Percentiles rank a stretch among this genome's conserved stretches.
Evolutionary conservation across 768 basidiomycete species (phyloP).

Genomic region (Leucosporidium creatinivorum): DNA sequence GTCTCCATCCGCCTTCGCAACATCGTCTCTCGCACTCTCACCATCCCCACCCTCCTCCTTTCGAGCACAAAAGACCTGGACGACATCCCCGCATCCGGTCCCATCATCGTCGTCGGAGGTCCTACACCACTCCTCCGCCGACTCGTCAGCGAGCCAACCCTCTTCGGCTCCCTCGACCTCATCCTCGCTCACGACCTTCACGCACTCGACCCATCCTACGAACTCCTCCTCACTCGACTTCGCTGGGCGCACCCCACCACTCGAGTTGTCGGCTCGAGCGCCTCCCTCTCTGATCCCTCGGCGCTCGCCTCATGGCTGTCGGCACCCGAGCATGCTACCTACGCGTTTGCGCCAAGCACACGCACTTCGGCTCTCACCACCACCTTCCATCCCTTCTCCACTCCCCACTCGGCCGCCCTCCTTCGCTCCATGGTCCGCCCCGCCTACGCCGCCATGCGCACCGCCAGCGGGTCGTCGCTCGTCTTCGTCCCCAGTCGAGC

Average conservation of each 20-base stretch:
- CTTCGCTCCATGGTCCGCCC: slow-evolving; percentile 91
- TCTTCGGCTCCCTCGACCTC: slow-evolving; percentile 51
- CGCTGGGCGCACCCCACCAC: slow-evolving; percentile 57
- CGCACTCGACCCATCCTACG: slow-evolving; percentile 69
- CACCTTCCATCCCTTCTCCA: slow-evolving; percentile 68
- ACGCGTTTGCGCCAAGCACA: slow-evolving; percentile 72
- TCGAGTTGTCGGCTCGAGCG: slow-evolving; percentile 68
- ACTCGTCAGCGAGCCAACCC: slow-evolving; percentile 18
- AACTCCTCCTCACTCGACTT: slow-evolving; percentile 68
- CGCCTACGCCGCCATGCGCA: slow-evolving; percentile 62
- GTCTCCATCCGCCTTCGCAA: slow-evolving; percentile 36
- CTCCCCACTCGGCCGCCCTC: slow-evolving; percentile 75
- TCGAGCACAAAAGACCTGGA: slow-evolving; percentile 13
- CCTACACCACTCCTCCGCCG: slow-evolving; percentile 36
- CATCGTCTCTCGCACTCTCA: slow-evolving; percentile 29
- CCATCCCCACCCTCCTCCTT: slow-evolving; percentile 21
- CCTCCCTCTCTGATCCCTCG: slow-evolving; percentile 69
- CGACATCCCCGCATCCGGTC: background rate
- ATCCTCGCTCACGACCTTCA: slow-evolving; percentile 81
- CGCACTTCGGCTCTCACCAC: slow-evolving; percentile 70
- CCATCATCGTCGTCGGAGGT: slow-evolving; percentile 34
- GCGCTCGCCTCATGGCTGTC: slow-evolving; percentile 79
- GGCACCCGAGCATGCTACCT: slow-evolving; percentile 52
- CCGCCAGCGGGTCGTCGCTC: slow-evolving; percentile 49
- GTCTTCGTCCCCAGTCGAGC: slow-evolving; percentile 80